Evolutionary conservation across 352 stramenopile genomes (phyloP), one percentile per base, ranked within the genome.

Genomic region (Pythium sp.): DNA sequence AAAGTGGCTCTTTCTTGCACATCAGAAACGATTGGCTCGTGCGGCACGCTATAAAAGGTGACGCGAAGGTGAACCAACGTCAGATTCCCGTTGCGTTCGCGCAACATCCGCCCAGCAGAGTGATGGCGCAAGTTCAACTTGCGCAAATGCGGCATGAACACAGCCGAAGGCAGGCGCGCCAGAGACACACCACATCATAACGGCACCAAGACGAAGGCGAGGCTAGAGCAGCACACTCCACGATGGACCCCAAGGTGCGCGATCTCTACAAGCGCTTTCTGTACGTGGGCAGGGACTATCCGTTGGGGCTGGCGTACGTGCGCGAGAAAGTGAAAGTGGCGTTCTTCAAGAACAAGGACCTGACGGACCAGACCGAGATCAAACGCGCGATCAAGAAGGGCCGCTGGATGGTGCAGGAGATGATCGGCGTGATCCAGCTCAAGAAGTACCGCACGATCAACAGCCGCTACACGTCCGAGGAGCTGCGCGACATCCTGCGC

Each of bases 361-460:
- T 97, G 46, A 69, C 60, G 20, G 82, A 93, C 60, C 72, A 90
- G 15, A 65, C 64, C 22, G 59, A 72, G 43, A 51, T 67, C 41
- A 72, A 72, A 79, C 99, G 59, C 94, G 93, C 94, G n/a, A 91
- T 99, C 43, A 90, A 89, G 55, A 87, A 84, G 54, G 97, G 97
- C 15, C 75, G 97, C 70, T 98, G 93, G 78, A 97, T 97, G 84
- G 90, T 98, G 49, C 77, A 93, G 54, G 97, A 99, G 76, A 96
- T 99, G 83, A 86, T 98, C 58, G 97, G 89, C n/a, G 91, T 99
- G 18, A 98, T 98, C 73, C 89, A 98, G 81, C 80, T 99, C 32
- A 98, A 99, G 71, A 99, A 99, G 73, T 99, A 99, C 75, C 84
- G 97, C 60, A 90, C 94, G 56, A 88, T 99, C 72, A 97, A 98